phyloP scores from a whole-genome alignment of 2,329 filamentous ascomycete species.

The Trichoderma sp. region DNA sequence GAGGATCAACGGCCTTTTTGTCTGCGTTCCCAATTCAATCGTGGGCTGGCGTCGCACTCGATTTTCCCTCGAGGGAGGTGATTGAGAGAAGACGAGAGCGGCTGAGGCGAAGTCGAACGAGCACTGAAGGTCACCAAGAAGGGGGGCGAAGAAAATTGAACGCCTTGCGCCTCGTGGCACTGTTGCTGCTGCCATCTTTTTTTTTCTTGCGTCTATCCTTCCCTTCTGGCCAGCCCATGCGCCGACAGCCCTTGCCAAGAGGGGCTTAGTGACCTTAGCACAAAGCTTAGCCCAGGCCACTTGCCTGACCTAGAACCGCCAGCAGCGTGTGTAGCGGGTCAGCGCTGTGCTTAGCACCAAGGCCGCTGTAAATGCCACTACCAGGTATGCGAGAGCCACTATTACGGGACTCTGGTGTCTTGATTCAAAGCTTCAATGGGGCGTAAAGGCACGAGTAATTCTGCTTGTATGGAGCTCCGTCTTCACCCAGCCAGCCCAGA shows the following conservation, averaged over 20 bases:
- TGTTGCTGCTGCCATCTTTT: constrained; percentile 11
- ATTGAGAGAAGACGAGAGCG: not conserved
- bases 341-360: not conserved
- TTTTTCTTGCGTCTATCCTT: constrained; percentile 18
- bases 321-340: not conserved
- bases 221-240: not conserved
- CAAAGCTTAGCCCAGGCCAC: constrained; percentile 12
- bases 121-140: not conserved
- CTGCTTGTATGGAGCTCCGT: not conserved
- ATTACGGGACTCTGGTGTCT: not conserved
- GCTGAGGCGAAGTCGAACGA: not conserved
- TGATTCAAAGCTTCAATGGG: too few species aligned
- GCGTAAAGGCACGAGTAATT: too few species aligned
- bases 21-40: not conserved
- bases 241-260: not conserved
- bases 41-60: not conserved
- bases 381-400: not conserved
- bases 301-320: not conserved
- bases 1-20: not conserved
- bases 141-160: constrained; percentile 11
- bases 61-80: not conserved
- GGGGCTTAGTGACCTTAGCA: constrained; percentile 15
- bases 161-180: constrained; percentile 11
- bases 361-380: not conserved
- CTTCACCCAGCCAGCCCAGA: not conserved